Evolutionary conservation across 2,329 filamentous ascomycete genomes (phyloP), one percentile per base, ranked within the genome.

Genomic region (Fusarium clavum): DNA sequence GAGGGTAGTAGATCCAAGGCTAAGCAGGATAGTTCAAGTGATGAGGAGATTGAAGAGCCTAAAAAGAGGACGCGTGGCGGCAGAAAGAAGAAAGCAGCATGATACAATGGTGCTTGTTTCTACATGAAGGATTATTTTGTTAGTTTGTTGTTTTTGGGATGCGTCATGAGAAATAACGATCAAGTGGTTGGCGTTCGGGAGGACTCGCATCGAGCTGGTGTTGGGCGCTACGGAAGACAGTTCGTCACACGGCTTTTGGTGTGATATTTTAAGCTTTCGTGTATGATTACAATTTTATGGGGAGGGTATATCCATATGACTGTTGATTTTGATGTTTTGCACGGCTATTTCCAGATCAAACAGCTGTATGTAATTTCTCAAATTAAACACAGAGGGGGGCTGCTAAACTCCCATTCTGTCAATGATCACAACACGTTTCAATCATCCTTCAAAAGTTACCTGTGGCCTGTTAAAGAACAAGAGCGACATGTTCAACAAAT

Each of bases 1-100:
- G 80, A 81, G 65, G 79, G 79, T 7, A 73, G 73, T 58, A 79
- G 76, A 57, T 76, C 80, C 25, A 82, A 81, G 57, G 80, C 79
- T 55, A 87, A 87, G 76, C 79, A 78, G 4, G 87, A 88, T 71
- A 87, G 82, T 68, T 86, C 86, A 32, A 86, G 81, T 61, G 85
- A 87, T 34, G 85, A 85, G n/a, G 84, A 85, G 41, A 76, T 77
- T 12, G 85, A 84, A 64, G 85, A 84, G 64, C 79, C 82, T 12
- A 86, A 85, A 79, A 86, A 83, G 75, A 83, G 81, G 74, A 81
- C 79, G 54, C 79, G 79, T 58, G 82, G 80, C 40, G 83, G 83
- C 16, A 80, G 83, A 27, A 86, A 84, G 77, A 88, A 85, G 82
- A 88, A 86, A 79, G 78, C 76, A 48, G 65, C 71, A 12, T 79